Conservation (phyloP, 768 basidiomycete genomes). For the Mycena rebaudengoi region DNA sequence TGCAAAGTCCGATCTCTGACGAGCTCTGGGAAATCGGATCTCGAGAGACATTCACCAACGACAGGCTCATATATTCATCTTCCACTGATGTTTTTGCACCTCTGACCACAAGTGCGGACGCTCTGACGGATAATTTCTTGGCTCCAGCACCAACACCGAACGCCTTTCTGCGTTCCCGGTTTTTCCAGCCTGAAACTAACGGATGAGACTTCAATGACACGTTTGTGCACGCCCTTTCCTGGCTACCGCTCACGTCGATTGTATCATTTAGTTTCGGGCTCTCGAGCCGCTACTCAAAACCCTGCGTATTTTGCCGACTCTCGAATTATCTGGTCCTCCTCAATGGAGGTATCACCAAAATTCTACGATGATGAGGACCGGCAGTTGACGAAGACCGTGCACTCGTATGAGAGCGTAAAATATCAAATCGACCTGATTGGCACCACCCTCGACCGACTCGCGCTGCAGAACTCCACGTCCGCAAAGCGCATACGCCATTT, state of each 20-base stretch:
- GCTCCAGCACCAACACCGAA: no score
- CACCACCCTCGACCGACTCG: conserved; percentile 58
- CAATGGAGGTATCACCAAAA: conserved; percentile 64
- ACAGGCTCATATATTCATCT: no score
- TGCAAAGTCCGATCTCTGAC: no score
- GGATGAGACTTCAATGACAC: no score
- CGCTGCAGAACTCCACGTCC: conserved; percentile 36
- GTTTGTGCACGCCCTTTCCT: conserved; percentile 33
- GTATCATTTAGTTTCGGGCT: conserved; percentile 61
- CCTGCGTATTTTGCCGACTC: conserved; percentile 52
- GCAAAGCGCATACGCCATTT: conserved; percentile 60
- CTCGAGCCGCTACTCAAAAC: conserved; percentile 62
- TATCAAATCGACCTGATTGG: conserved; percentile 80
- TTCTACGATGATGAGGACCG: conserved; percentile 72
- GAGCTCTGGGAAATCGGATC: no score
- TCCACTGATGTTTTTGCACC: no score
- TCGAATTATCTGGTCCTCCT: conserved; percentile 84
- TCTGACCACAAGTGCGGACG: no score
- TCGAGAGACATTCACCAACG: no score
- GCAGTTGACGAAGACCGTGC: conserved; percentile 68
- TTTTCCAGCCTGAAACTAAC: no score
- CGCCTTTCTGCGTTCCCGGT: no score
- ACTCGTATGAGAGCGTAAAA: conserved; percentile 77
- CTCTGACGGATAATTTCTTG: no score
- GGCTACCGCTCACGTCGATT: conserved; percentile 1